These are phyloP conservation scores for Botryosphaeria agaves DNA, from an alignment of 2,329 filamentous ascomycete species.

Conservation along the genomic window DNA sequence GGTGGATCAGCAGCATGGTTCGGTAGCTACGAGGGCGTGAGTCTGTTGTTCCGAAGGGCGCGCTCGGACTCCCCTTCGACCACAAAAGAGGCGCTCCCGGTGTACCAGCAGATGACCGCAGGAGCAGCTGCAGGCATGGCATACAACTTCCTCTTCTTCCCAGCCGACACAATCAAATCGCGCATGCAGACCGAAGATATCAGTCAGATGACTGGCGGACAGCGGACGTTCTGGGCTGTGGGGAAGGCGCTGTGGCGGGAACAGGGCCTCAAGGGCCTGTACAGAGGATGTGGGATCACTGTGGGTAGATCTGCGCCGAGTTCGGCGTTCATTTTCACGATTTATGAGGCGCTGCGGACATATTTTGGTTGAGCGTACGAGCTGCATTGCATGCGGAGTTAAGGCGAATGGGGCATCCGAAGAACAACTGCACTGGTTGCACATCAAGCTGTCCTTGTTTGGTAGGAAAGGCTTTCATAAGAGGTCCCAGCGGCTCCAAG, in stretches of 20 bases:
- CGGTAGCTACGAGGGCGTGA: conserved; percentile 69
- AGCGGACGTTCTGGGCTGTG: conserved; percentile 56
- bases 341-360: conserved; percentile 74
- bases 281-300: conserved; percentile 90
- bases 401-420: background rate
- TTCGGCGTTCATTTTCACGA: conserved; percentile 95
- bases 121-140: conserved; percentile 79
- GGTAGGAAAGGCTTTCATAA: too few relatives aligned
- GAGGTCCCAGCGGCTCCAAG: too few relatives aligned
- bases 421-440: too few relatives aligned
- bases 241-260: conserved; percentile 60
- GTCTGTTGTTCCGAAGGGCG: conserved; percentile 46
- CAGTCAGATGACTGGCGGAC: conserved; percentile 31
- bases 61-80: conserved; percentile 3
- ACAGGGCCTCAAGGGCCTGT: conserved; percentile 69
- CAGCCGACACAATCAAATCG: conserved; percentile 93
- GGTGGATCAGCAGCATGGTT: conserved; percentile 95
- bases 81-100: conserved; percentile 37
- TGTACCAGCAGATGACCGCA: conserved; percentile 76
- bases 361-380: conserved; percentile 29
- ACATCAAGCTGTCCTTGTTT: too few relatives aligned
- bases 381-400: background rate
- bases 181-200: conserved; percentile 84
- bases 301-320: conserved; percentile 76
- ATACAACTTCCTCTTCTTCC: conserved; percentile 96